Base-by-base conservation (phyloP, 768 basidiomycete genomes). In the Mycena chlorophos region DNA sequence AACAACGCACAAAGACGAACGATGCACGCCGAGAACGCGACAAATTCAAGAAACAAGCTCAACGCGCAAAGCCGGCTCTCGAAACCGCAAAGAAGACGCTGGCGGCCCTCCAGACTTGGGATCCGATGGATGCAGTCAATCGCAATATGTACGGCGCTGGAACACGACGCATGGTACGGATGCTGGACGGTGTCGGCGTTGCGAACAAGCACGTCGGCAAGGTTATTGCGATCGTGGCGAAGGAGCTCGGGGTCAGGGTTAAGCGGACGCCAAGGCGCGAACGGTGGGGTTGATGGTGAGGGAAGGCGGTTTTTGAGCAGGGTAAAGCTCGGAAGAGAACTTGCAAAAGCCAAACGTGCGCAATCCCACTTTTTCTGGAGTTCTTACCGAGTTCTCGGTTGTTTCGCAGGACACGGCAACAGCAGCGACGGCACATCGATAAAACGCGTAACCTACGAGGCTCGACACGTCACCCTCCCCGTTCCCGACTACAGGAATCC, bases 101-200 rank as follows among this genome's bases (percentile, higher is more conserved):
- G 40, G 22, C 13, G 40, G 22, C 6, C 8, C 6, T 42, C 13
- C 40, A 42, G 22, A 20, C 22, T 20, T 42, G 40, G 40, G 22
- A 42, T 42, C 40, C 40, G 40, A 42, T 42, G 40, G 40, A 42
- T 22, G 40, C n/a, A n/a, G n/a, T n/a, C n/a, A n/a, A n/a, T n/a
- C n/a, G 40, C 40, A 6, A 42, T 20, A 42, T 42, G n/a, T 42
- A 42, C 20, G 20, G 40, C 5, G 40, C 40, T 14, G 20, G 20
- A 14, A 20, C 40, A 6, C 40, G 40, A 20, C n/a, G 40, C 13
- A 12, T 42, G 13, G 13, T 42, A 14, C 40, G 40, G 5, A 14
- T 12, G 22, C 40, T 42, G 8, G 40, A 42, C 20, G 40, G 13
- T 42, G 40, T 20, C 22, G 40, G 40, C 13, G 40, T 42, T 19